A percentile compares a stretch with the other conserved stretches of the same genome.
Conservation (phyloP, 1,139 yeast species). For the Suhomyces ambrosiae region DNA sequence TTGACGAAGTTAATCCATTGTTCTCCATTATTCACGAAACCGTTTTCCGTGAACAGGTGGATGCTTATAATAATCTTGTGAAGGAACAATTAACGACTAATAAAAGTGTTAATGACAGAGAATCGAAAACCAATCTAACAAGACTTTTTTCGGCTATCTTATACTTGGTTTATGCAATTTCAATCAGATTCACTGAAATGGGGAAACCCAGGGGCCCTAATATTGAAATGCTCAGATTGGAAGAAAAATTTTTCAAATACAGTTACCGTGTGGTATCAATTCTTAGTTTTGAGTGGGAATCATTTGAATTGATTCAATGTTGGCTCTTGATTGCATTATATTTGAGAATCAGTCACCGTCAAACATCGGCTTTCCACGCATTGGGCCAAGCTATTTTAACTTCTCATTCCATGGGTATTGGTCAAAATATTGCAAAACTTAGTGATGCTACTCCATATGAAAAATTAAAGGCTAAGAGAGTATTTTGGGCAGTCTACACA, state of each 20-base stretch:
- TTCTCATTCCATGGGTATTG: slow-evolving; percentile 60
- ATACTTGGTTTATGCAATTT: slow-evolving; percentile 51
- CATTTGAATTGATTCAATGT: slow-evolving; percentile 63
- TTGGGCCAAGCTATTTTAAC: slow-evolving; percentile 57
- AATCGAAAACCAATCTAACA: slow-evolving; percentile 31
- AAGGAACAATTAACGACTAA: slow-evolving; percentile 15
- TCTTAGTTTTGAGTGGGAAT: slow-evolving; percentile 67
- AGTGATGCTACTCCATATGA: slow-evolving; percentile 45
- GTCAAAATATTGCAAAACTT: slow-evolving; percentile 26
- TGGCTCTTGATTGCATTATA: slow-evolving; percentile 61
- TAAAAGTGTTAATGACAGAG: slow-evolving; percentile 15
- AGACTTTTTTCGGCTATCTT: slow-evolving; percentile 56
- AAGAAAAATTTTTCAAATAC: slow-evolving; percentile 55
- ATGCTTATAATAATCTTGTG: slow-evolving; percentile 32
- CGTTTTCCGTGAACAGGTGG: slow-evolving; percentile 55
- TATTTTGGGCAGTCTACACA: slow-evolving; percentile 60
- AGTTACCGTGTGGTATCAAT: slow-evolving; percentile 49
- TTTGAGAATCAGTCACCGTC: slow-evolving; percentile 58
- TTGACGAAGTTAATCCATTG: slow-evolving; percentile 55
- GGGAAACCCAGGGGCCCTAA: slow-evolving; percentile 39
- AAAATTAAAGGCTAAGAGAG: slow-evolving; percentile 49
- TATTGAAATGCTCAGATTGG: slow-evolving; percentile 37
- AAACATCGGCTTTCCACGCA: slow-evolving; percentile 56
- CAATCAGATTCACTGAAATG: slow-evolving; percentile 57
- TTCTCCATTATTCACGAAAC: slow-evolving; percentile 57